Evolutionary conservation across 306 rosid species (phyloP), one percentile per base, ranked within the genome.

Genomic region (Dalbergia oliveri): DNA sequence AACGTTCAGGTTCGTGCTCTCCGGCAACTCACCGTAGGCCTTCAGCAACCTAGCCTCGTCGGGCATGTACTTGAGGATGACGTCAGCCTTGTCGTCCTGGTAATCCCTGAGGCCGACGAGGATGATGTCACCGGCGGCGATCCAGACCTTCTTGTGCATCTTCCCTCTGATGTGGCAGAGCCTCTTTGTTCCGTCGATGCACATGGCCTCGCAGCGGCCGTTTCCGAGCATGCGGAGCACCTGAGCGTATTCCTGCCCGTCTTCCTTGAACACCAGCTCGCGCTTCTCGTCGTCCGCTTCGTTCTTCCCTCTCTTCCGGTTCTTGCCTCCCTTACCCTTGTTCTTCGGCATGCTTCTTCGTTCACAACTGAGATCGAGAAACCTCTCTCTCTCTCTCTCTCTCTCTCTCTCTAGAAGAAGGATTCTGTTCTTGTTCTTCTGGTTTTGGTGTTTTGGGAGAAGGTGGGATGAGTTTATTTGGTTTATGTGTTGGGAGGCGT

Each of bases 241-340:
- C 51, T 86, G 88, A 3, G 82, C 86, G 54, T 88, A 86, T n/a
- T 88, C 88, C 8, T 84, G 90, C 0, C 86, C 88, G 37, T 84
- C 86, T 16, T 78, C 84, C 31, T 88, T 90, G 83, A 87, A 89
- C 0, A 80, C 81, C 0, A 86, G 81, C 60, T 87, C 92, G 11
- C 90, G 59, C 69, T 82, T 89, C 64, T 80, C 84, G 45, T 82
- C 92, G n/a, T 82, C 90, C 0, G 90, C 92, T 21, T 87, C 89
- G 82, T 87, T 89, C 87, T 84, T 89, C 9, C 90, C 90, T 15
- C 90, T 81, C 88, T 82, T 87, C 4, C 86, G 33, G 74, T 89
- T 89, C 88, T 89, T 89, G 0, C 89, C 87, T 84, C 89, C 87
- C 77, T 89, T 80, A 21, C 89, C 90, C 85, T 89, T 87, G 60